These are phyloP conservation scores for Metschnikowia santaceciliae DNA, from an alignment of 805 yeast genomes.

Conservation along the genomic window DNA sequence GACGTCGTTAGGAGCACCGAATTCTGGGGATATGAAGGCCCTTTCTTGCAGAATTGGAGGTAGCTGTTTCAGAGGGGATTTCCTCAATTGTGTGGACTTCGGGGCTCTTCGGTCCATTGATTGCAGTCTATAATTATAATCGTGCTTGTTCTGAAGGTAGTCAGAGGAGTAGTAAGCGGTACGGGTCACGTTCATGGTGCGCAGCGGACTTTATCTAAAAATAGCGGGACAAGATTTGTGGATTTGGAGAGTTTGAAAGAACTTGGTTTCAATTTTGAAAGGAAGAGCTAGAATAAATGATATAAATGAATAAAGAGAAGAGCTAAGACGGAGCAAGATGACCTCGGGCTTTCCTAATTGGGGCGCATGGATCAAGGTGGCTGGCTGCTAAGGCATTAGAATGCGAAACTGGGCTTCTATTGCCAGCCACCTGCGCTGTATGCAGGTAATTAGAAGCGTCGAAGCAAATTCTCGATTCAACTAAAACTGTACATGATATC, in stretches of 20 bases:
- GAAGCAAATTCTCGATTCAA: not conserved
- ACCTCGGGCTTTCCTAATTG: not conserved
- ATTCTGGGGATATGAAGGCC: not conserved
- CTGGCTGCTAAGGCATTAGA: not conserved
- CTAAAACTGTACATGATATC: not conserved
- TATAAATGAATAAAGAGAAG: not conserved
- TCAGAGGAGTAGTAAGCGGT: conserved; percentile 38
- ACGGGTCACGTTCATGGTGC: conserved; percentile 37
- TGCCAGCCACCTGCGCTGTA: not conserved
- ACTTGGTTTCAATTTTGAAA: no score
- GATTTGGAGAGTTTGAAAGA: not conserved
- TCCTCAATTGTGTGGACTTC: not conserved
- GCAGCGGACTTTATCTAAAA: not conserved
- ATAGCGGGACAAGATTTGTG: not conserved
- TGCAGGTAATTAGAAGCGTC: not conserved
- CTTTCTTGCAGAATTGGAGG: not conserved
- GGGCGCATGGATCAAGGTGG: conserved; percentile 3
- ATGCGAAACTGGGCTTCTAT: not conserved
- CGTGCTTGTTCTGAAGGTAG: conserved; percentile 21
- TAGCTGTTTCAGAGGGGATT: not conserved
- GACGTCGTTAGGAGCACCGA: not conserved
- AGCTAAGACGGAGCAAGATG: not conserved
- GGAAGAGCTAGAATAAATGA: not conserved
- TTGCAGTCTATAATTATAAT: not conserved
- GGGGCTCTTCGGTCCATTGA: not conserved